These are phyloP conservation scores for Pestalotiopsis sp. DNA, from an alignment of 2,329 filamentous ascomycete species.

Conservation along the genomic window DNA sequence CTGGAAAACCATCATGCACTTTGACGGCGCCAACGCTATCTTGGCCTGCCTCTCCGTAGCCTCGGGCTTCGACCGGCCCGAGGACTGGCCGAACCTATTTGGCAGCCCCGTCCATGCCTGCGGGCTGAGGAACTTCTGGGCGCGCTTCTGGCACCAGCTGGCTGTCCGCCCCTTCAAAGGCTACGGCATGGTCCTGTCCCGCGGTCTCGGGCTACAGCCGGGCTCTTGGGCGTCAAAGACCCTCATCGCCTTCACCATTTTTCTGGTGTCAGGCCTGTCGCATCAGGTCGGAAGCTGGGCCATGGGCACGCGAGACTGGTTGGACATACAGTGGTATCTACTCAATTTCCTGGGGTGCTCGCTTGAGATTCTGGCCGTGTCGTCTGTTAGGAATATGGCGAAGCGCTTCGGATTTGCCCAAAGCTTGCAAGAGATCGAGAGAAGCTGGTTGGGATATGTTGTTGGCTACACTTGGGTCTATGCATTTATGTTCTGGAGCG, in stretches of 20 bases:
- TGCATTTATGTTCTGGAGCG: constrained; percentile 20
- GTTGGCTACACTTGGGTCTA: constrained; percentile 16
- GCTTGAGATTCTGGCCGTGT: neutral
- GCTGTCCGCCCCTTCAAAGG: constrained; percentile 4
- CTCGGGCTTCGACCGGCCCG: neutral
- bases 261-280: constrained; percentile 18
- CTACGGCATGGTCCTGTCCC: neutral
- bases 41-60: neutral
- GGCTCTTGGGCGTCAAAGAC: neutral
- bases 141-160: constrained; percentile 12
- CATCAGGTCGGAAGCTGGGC: constrained; percentile 16
- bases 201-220: neutral
- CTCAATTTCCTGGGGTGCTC: constrained; percentile 18
- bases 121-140: constrained; percentile 17
- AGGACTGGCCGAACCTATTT: neutral
- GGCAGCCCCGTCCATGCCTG: neutral
- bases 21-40: constrained; percentile 16
- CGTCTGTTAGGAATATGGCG: neutral
- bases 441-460: neutral
- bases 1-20: constrained; percentile 14
- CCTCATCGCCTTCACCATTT: constrained; percentile 15
- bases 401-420: neutral
- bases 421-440: neutral
- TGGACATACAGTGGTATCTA: constrained; percentile 20
- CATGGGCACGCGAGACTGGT: constrained; percentile 11